phyloP scores from a whole-genome alignment of 305 asterid species.

The Fraxinus sp. region DNA sequence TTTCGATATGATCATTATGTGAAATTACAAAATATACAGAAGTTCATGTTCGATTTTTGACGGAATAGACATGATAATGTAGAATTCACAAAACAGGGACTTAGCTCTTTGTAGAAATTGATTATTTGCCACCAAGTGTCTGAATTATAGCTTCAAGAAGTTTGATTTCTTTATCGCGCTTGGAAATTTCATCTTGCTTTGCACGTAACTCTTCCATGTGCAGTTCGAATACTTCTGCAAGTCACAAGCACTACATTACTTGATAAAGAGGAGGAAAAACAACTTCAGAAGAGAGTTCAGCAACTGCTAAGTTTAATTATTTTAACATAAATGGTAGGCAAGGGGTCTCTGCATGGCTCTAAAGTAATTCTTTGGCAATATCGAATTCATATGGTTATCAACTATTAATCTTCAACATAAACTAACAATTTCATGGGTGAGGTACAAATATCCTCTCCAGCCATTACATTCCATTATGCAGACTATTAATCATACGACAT shows the following conservation, averaged over 20 bases:
- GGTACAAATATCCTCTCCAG: not conserved
- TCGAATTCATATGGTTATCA: not conserved
- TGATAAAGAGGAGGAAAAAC: not conserved
- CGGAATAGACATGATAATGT: not conserved
- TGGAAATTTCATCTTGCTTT: conserved; percentile 80
- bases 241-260: not conserved
- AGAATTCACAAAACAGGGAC: conserved; percentile 24
- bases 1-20: not conserved
- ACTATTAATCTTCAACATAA: not conserved
- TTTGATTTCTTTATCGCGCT: conserved; percentile 80
- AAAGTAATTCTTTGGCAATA: not conserved
- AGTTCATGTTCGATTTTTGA: not conserved
- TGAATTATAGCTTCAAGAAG: conserved; percentile 92
- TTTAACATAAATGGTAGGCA: not conserved
- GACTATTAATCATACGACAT: not conserved
- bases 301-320: not conserved
- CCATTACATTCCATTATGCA: not conserved
- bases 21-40: conserved; percentile 12
- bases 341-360: not conserved
- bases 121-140: conserved; percentile 79
- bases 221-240: conserved; percentile 82
- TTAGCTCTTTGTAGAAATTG: conserved; percentile 37
- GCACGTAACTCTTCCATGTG: conserved; percentile 91
- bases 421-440: not conserved
- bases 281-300: not conserved